Percentiles rank a stretch among this genome's conserved stretches.
Conservation (phyloP, 23 red algal genomes). For the Gracilaria caudata region DNA sequence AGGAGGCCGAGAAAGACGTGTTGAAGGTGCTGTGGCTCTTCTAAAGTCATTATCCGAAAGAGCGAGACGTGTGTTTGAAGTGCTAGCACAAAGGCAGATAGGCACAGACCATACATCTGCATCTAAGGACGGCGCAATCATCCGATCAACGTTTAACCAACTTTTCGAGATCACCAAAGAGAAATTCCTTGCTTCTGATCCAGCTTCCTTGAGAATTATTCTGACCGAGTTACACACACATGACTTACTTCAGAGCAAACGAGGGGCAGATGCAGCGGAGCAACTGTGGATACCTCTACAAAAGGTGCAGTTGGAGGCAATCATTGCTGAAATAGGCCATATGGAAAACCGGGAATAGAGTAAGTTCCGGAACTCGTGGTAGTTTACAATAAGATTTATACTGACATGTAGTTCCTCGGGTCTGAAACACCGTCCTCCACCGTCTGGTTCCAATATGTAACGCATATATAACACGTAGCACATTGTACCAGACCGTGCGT, state of each 20-base stretch:
- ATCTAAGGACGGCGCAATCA: not conserved
- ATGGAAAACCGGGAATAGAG: not conserved
- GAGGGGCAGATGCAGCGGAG: slow-evolving; percentile 62
- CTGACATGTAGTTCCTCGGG: not conserved
- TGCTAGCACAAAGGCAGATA: slow-evolving; percentile 72
- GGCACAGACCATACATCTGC: not conserved
- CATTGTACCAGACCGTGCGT: too few species aligned
- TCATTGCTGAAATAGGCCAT: slow-evolving; percentile 21
- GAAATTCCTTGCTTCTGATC: slow-evolving; percentile 57
- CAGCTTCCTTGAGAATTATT: slow-evolving; percentile 39
- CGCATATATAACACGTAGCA: too few species aligned
- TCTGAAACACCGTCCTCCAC: not conserved
- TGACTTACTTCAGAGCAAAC: slow-evolving; percentile 49
- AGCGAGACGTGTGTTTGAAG: slow-evolving; percentile 72
- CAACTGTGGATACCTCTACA: slow-evolving; percentile 64
- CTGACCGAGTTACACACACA: slow-evolving; percentile 70
- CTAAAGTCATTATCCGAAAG: slow-evolving; percentile 76
- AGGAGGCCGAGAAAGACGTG: slow-evolving; percentile 49
- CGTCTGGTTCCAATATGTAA: not conserved
- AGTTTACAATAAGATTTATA: not conserved
- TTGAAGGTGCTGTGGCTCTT: slow-evolving; percentile 81
- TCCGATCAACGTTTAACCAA: slow-evolving; percentile 66
- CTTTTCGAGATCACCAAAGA: slow-evolving; percentile 46
- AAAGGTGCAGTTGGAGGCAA: slow-evolving; percentile 37
- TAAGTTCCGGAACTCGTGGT: not conserved